These are phyloP conservation scores for Circinella umbellata DNA, from an alignment of 371 early-diverging fungal species.

Conservation along the genomic window DNA sequence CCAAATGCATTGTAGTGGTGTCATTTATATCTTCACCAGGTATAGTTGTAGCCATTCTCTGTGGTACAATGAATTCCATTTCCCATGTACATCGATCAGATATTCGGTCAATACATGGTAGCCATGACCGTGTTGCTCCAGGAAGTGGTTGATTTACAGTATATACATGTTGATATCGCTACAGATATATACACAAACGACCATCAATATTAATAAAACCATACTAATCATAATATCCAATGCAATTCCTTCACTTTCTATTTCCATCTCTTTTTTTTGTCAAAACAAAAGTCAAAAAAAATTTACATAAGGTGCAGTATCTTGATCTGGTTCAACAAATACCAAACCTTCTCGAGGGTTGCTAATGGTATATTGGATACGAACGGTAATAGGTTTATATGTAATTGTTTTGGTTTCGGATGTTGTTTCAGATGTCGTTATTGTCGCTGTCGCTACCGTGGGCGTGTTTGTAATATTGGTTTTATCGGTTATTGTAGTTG, in stretches of 20 bases:
- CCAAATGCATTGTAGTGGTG: conserved; percentile 29
- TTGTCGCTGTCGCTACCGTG: not conserved
- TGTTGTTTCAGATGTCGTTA: conserved; percentile 1
- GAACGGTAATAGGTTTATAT: conserved; percentile 51
- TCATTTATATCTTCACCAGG: conserved; percentile 30
- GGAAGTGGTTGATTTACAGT: conserved; percentile 79
- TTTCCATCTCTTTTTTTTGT: no score
- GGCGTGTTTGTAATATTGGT: not conserved
- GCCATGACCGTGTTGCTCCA: conserved; percentile 83
- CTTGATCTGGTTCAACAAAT: conserved; percentile 64
- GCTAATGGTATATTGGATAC: conserved; percentile 57
- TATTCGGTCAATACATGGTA: conserved; percentile 85
- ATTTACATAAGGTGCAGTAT: conserved; percentile 62
- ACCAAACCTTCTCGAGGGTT: conserved; percentile 59
- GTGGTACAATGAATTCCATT: conserved; percentile 76
- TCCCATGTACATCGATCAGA: conserved; percentile 88
- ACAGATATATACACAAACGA: not conserved
- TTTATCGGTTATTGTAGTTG: not conserved
- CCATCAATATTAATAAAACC: no score
- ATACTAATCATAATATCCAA: no score
- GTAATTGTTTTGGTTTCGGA: conserved; percentile 17
- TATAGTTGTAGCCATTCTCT: conserved; percentile 25
- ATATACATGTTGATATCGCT: conserved; percentile 74
- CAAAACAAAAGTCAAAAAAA: not conserved
- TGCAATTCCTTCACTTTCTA: no score